Conservation (phyloP, 2,329 filamentous ascomycete species). For the Phaeosphaeria sp. region DNA sequence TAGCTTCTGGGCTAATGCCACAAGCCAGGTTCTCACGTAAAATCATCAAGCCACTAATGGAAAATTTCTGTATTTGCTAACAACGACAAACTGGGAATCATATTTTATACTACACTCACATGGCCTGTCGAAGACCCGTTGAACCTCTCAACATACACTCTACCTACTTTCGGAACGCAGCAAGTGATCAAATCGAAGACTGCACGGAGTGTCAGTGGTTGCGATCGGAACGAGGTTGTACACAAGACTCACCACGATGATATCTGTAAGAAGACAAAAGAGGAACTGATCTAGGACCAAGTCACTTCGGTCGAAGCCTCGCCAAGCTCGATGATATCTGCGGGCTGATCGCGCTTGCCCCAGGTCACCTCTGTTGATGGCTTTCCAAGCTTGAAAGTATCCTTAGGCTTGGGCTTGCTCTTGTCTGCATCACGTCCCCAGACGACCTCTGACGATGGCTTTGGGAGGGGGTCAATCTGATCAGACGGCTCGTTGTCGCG, state of each 20-base stretch:
- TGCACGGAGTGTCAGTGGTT: not conserved
- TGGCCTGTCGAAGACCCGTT: not conserved
- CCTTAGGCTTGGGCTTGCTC: not conserved
- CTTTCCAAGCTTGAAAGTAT: conserved; percentile 9
- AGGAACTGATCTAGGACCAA: conserved; percentile 17
- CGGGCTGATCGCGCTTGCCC: conserved; percentile 20
- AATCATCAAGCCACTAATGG: not conserved
- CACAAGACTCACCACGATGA: not conserved
- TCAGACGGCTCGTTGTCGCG: conserved; percentile 10
- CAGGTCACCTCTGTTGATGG: conserved; percentile 14
- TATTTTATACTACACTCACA: not conserved
- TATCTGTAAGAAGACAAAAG: not conserved
- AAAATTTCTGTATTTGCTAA: not conserved
- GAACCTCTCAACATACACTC: not conserved
- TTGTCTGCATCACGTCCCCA: conserved; percentile 19
- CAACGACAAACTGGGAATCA: not conserved
- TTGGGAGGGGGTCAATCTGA: conserved; percentile 15
- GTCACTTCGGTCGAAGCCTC: conserved; percentile 21
- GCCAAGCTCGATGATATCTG: conserved; percentile 16
- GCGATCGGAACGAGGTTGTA: not conserved
- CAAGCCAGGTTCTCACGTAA: not conserved
- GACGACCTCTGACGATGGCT: conserved; percentile 17
- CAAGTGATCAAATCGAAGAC: not conserved
- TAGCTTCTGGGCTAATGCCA: not conserved
- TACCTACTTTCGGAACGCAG: not conserved